Conservation (phyloP, 352 stramenopile species). For the Phytophthora europaea region DNA sequence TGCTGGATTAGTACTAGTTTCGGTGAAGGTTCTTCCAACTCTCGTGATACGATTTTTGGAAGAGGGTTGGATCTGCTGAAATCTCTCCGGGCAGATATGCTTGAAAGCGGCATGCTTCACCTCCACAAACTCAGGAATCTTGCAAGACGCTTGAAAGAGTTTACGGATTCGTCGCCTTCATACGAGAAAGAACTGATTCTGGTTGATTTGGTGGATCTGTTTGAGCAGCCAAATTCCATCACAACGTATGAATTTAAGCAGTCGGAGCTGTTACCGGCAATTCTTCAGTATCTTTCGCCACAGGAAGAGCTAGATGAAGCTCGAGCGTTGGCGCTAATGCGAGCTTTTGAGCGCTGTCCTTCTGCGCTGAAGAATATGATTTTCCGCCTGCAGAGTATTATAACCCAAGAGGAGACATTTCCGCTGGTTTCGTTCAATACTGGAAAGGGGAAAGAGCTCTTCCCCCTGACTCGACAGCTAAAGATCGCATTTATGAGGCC, state of each 20-base stretch:
- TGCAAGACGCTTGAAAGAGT: slow-evolving; percentile 60
- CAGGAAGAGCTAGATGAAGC: slow-evolving; percentile 42
- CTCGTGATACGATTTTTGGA: slow-evolving; percentile 64
- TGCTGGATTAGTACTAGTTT: slow-evolving; percentile 40
- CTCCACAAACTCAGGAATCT: slow-evolving; percentile 83
- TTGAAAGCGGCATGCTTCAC: slow-evolving; percentile 81
- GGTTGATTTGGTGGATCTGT: slow-evolving; percentile 79
- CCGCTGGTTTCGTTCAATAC: slow-evolving; percentile 69
- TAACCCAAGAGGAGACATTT: slow-evolving; percentile 81
- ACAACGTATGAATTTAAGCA: slow-evolving; percentile 90
- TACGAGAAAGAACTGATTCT: slow-evolving; percentile 67
- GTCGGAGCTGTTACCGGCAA: slow-evolving; percentile 72
- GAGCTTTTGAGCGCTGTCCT: slow-evolving; percentile 59
- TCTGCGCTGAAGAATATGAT: slow-evolving; percentile 68
- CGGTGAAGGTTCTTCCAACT: slow-evolving; percentile 14
- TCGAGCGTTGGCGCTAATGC: slow-evolving; percentile 46
- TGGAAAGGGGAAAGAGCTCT: slow-evolving; percentile 79
- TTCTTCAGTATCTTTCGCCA: slow-evolving; percentile 66
- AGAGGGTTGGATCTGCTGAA: slow-evolving; percentile 62
- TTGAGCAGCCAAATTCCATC: slow-evolving; percentile 80
- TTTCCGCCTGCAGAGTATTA: slow-evolving; percentile 71
- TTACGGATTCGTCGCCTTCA: slow-evolving; percentile 35
- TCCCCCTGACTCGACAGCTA: slow-evolving; percentile 78
- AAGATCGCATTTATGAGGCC: slow-evolving; percentile 59
- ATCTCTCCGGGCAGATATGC: slow-evolving; percentile 69